phyloP scores from a whole-genome alignment of 2,329 filamentous ascomycete genomes.

The Fusarium mundagurra region DNA sequence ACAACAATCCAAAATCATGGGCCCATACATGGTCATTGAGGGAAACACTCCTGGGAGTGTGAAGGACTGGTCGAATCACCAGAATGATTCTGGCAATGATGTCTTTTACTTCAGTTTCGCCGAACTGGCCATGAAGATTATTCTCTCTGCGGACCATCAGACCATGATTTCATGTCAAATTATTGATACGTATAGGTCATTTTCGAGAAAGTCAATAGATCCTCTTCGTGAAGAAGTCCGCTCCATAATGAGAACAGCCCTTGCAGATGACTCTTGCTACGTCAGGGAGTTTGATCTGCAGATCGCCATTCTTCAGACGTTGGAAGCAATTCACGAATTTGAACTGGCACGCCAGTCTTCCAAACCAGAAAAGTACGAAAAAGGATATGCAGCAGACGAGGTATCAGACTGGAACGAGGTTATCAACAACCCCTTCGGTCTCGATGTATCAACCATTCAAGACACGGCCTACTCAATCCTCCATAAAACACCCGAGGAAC shows the following conservation, averaged over 20 bases:
- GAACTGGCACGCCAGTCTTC: not conserved
- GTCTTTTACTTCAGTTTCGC: constrained; percentile 10
- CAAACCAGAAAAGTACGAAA: not conserved
- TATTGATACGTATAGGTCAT: not conserved
- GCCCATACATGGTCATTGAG: not conserved
- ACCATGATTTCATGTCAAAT: not conserved
- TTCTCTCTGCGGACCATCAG: constrained; percentile 5
- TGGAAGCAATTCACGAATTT: constrained; percentile 23
- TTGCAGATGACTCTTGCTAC: not conserved
- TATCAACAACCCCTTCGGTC: constrained; percentile 26
- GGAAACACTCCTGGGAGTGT: constrained; percentile 6
- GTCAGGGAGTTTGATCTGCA: constrained; percentile 4
- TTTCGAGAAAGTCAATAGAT: constrained; percentile 14
- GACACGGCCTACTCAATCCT: constrained; percentile 28
- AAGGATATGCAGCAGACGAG: constrained; percentile 20
- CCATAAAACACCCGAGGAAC: constrained; percentile 4
- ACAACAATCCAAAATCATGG: not conserved
- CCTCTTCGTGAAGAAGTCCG: constrained; percentile 27
- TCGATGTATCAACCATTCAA: constrained; percentile 31
- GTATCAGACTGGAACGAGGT: constrained; percentile 22
- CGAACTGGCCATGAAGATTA: constrained; percentile 4
- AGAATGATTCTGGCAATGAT: not conserved
- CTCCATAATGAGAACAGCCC: constrained; percentile 4
- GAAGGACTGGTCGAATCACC: not conserved
- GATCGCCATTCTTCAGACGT: constrained; percentile 25